A percentile compares a stretch with the other conserved stretches of the same genome.
phyloP scores from a whole-genome alignment of 176 grass and related monocot species.

The Carex myosuroides region DNA sequence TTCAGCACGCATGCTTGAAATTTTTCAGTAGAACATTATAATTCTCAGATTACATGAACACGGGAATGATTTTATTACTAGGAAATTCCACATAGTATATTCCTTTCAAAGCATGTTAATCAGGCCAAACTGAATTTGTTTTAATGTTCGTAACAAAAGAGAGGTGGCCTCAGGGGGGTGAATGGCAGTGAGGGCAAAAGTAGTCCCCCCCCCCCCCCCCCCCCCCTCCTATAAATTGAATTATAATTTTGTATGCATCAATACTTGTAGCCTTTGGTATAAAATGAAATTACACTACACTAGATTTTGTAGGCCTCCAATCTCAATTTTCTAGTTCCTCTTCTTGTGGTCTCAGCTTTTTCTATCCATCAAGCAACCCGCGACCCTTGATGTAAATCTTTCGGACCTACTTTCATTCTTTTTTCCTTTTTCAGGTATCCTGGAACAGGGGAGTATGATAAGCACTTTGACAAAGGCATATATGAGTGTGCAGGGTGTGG shows the following conservation, averaged over 20 bases:
- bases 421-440: conserved; percentile 50
- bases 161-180: not conserved
- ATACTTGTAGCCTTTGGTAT: too few species aligned
- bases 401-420: not conserved
- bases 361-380: not conserved
- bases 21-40: too few species aligned
- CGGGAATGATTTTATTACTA: not conserved
- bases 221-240: too few species aligned
- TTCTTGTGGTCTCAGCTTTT: not conserved
- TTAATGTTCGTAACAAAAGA: not conserved
- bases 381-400: not conserved
- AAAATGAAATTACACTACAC: too few species aligned
- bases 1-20: too few species aligned
- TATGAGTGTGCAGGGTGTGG: conserved; percentile 81
- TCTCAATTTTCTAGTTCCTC: too few species aligned
- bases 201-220: too few species aligned
- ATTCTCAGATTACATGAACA: not conserved
- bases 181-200: too few species aligned
- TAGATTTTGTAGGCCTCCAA: too few species aligned
- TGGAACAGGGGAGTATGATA: conserved; percentile 82
- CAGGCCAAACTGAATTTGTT: not conserved
- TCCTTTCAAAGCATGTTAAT: not conserved
- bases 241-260: too few species aligned
- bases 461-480: conserved; percentile 49
- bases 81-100: not conserved